Base-by-base conservation (phyloP, 2,329 filamentous ascomycete genomes). In the Botrytis fragariae region DNA sequence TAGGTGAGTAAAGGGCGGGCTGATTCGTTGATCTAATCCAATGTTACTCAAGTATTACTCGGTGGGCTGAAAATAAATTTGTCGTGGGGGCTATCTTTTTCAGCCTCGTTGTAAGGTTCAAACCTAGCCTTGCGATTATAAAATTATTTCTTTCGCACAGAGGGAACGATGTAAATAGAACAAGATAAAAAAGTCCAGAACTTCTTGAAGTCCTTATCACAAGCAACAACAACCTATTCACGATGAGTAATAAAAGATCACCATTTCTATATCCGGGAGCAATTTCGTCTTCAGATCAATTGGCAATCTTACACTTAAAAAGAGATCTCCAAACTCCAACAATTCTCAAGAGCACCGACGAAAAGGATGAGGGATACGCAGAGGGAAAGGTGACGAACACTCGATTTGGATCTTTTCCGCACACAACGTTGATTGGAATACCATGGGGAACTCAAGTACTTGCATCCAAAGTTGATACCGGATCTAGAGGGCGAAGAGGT, bases 391-490 rank as follows among this genome's bases (percentile, higher is more conserved):
- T 94, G 3, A 89, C 95, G 71, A 98, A 97, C 83, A 99, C 95
- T 1, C 91, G 95, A 62, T 99, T 97, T 80, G 96, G 96, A 67
- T 97, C 95, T 0, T 95, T 94, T 74, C 93, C 93, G 0, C 93
- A 95, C 81, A 92, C 88, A 18, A 95, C 93, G 0, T 83, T 95
- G 63, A 87, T 97, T 72, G 86, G 89, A 8, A 86, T 94, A 71
- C 92, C 93, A 60, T 98, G 95, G 95, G 96, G 96, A 42, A 94
- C 93, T 10, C 96, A 98, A 81, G 91, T 98, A 35, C 88, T 93
- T 64, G 96, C 96, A 12, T 97, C 94, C 2, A 89, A 91, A 45
- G 94, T 98, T 73, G 93, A 98, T 79, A 98, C 95, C 0, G 94
- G 95, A 20, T 96, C 94, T n/a, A 87, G 94, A 78, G 94, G 94